phyloP scores from a whole-genome alignment of 805 yeast genomes.

The Lachancea sp. region DNA sequence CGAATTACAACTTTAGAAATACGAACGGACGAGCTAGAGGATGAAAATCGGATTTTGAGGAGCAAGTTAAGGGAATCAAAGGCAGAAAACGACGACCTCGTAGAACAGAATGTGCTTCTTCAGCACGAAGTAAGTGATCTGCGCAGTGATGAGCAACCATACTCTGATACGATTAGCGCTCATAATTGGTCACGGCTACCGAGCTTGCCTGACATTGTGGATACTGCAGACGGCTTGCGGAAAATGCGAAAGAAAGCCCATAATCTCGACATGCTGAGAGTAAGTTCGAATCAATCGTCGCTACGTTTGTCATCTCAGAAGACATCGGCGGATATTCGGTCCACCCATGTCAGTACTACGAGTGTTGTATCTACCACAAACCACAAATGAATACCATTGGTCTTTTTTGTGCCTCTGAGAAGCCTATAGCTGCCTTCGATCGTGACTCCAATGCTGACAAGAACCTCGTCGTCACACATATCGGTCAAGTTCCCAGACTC shows the following conservation, averaged over 20 bases:
- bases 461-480: too few relatives aligned
- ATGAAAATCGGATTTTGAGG: slow-evolving; percentile 12
- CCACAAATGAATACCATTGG: slow-evolving; percentile 3
- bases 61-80: slow-evolving; percentile 9
- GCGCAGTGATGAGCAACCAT: neutral
- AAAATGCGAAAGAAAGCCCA: neutral
- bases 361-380: slow-evolving; percentile 6
- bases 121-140: slow-evolving; percentile 19
- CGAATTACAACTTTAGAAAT: slow-evolving; percentile 15
- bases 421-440: too few relatives aligned
- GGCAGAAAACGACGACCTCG: slow-evolving; percentile 14
- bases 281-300: slow-evolving; percentile 11
- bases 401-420: neutral
- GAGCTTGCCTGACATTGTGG: neutral
- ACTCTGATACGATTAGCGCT: neutral
- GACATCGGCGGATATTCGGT: neutral
- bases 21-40: slow-evolving; percentile 18
- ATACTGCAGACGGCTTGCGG: neutral
- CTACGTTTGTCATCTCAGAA: slow-evolving; percentile 9
- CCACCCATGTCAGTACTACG: slow-evolving; percentile 6
- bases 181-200: neutral
- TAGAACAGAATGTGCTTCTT: slow-evolving; percentile 19
- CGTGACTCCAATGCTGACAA: too few relatives aligned
- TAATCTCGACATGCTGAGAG: slow-evolving; percentile 5
- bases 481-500: too few relatives aligned